Conservation (phyloP, 2,329 filamentous ascomycete species). For the Chaetomiaceae sp. region DNA sequence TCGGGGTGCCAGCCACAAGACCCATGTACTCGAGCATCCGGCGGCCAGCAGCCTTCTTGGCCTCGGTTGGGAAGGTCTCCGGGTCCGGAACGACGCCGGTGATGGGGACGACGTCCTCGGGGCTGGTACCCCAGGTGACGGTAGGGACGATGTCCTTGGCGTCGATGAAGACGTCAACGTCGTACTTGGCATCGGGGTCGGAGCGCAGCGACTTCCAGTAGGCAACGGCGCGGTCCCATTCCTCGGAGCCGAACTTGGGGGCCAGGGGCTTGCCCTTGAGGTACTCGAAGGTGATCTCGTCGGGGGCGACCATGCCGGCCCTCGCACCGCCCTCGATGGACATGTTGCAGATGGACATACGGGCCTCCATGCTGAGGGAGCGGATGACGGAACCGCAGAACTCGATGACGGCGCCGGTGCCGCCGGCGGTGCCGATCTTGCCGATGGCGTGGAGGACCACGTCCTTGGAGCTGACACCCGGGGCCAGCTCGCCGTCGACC, state of each 20-base stretch:
- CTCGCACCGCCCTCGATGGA: conserved; percentile 93
- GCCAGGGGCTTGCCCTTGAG: conserved; percentile 87
- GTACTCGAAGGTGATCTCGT: conserved; percentile 91
- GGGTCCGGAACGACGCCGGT: conserved; percentile 86
- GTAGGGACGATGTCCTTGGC: conserved; percentile 91
- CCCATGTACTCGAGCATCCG: conserved; percentile 97
- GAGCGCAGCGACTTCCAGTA: conserved; percentile 88
- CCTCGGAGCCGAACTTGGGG: conserved; percentile 73
- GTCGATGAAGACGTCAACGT: conserved; percentile 83
- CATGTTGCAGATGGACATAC: conserved; percentile 99
- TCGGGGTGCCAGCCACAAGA: conserved; percentile 74
- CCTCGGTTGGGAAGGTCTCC: conserved; percentile 73
- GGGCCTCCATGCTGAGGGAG: conserved; percentile 85
- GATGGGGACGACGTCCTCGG: conserved; percentile 94
- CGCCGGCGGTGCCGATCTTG: conserved; percentile 88
- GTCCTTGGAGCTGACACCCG: conserved; percentile 94
- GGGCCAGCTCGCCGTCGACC: conserved; percentile 82
- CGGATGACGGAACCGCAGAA: conserved; percentile 95
- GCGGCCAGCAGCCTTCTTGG: conserved; percentile 73
- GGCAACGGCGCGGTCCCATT: conserved; percentile 82
- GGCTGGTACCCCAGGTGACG: conserved; percentile 93
- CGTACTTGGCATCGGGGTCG: conserved; percentile 83
- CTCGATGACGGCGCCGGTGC: conserved; percentile 91
- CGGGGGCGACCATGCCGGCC: conserved; percentile 94
- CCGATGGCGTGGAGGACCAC: conserved; percentile 91